A percentile compares a stretch with the other conserved stretches of the same genome.
phyloP scores from a whole-genome alignment of 345 rosid genomes.

The Stellera chamaejasme region DNA sequence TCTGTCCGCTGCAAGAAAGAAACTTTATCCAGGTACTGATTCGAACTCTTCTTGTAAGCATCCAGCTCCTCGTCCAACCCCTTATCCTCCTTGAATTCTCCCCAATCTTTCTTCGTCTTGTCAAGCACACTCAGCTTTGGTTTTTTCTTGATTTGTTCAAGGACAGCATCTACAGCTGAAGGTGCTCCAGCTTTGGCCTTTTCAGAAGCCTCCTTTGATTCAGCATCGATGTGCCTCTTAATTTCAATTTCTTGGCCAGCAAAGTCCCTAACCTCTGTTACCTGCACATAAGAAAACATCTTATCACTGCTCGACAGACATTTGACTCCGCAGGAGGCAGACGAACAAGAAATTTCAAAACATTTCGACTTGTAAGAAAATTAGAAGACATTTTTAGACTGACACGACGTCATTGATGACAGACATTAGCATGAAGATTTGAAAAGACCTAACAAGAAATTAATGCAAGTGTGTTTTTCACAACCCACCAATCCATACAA shows the following conservation, averaged over 20 bases:
- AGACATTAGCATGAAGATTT: background rate
- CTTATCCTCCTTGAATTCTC: slow-evolving; percentile 84
- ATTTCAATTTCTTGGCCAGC: slow-evolving; percentile 78
- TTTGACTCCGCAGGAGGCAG: background rate
- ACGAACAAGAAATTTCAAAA: background rate
- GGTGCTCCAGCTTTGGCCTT: slow-evolving; percentile 39
- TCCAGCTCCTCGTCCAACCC: slow-evolving; percentile 81
- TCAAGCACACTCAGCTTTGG: slow-evolving; percentile 87
- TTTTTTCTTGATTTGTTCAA: slow-evolving; percentile 87
- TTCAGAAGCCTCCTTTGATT: slow-evolving; percentile 77
- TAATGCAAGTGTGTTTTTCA: no score
- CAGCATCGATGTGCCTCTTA: slow-evolving; percentile 63
- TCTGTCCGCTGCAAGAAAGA: slow-evolving; percentile 79
- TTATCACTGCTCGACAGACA: background rate
- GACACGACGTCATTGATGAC: background rate
- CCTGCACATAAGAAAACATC: slow-evolving; percentile 27
- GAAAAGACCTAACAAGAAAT: no score
- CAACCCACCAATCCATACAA: no score
- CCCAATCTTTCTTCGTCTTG: slow-evolving; percentile 95
- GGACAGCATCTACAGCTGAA: slow-evolving; percentile 81
- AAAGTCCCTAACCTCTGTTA: slow-evolving; percentile 73
- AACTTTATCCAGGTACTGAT: slow-evolving; percentile 78
- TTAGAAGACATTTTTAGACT: background rate
- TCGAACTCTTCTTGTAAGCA: slow-evolving; percentile 91
- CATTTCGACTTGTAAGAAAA: background rate